Evolutionary conservation across 2,329 filamentous ascomycete genomes (phyloP).

Genomic region (Fusarium veterinarium): DNA sequence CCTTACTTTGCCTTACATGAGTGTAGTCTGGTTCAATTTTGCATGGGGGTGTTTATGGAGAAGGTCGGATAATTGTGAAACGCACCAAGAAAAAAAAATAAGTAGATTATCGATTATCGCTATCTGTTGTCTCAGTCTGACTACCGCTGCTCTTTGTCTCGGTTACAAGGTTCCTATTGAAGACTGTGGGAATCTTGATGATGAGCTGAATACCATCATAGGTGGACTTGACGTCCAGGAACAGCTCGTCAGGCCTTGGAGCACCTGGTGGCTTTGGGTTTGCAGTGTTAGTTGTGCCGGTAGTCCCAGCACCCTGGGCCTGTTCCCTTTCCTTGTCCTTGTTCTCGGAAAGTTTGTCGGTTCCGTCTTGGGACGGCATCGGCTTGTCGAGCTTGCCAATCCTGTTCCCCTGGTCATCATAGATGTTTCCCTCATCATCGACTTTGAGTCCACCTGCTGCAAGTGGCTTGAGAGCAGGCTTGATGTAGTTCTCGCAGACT

Average conservation of each 20-base stretch:
- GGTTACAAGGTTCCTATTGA: conserved; percentile 51
- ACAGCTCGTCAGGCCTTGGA: conserved; percentile 61
- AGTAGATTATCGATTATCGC: conserved; percentile 30
- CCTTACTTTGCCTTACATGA: conserved; percentile 8
- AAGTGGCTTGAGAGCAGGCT: conserved; percentile 63
- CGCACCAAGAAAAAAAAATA: conserved; percentile 19
- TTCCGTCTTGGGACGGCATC: conserved; percentile 4
- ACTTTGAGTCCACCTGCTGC: conserved; percentile 65
- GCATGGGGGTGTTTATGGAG: conserved; percentile 22
- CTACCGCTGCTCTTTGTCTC: conserved; percentile 23
- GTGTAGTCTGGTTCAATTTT: neutral
- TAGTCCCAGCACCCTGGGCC: conserved; percentile 2
- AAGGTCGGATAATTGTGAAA: conserved; percentile 31
- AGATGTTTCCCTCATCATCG: conserved; percentile 68
- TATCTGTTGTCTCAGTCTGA: conserved; percentile 16
- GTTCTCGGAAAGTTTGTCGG: conserved; percentile 15
- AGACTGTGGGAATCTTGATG: conserved; percentile 68
- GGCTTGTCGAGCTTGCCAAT: conserved; percentile 71
- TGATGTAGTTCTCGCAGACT: conserved; percentile 67
- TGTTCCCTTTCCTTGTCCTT: conserved; percentile 5
- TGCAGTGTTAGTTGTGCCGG: conserved; percentile 4
- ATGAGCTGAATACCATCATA: conserved; percentile 68
- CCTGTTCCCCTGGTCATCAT: conserved; percentile 66
- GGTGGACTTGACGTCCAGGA: conserved; percentile 67
- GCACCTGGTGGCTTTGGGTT: conserved; percentile 47